Evolutionary conservation across 2,329 filamentous ascomycete species (phyloP), one percentile per base, ranked within the genome.

Genomic region (Colletotrichum musicola): DNA sequence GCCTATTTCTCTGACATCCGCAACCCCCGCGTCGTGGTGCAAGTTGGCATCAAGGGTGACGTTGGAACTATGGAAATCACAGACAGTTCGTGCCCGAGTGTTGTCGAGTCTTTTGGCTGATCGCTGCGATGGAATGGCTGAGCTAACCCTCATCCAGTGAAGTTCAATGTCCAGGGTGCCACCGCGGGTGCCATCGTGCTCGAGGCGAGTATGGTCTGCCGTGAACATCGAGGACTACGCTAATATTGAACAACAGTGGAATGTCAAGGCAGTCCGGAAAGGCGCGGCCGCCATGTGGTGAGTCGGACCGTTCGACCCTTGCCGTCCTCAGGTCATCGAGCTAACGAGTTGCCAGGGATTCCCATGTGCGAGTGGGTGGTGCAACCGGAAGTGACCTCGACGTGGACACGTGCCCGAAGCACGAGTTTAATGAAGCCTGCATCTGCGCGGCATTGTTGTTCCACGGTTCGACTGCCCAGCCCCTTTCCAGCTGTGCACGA

Each of bases 331-430:
- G 22, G 22, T 25, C 22, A 25, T 25, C 22, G 22, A 25, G 22
- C 22, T 25, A 25, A 25, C 22, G 22, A 25, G 22, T 25, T 4
- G 22, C 22, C 22, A 25, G 68, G 71, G 72, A 71, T 49, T 87
- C 89, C 13, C 92, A 95, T 79, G 85, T 92, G 77, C 90, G 92
- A 73, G 85, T 95, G 68, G 92, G 92, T 72, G 92, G 92, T n/a
- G 88, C 87, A 22, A 85, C 86, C 2, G 92, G 92, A 44, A 91
- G 90, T n/a, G 80, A 89, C 60, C 84, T 94, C 9, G 88, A 90
- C 75, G 85, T 86, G 25, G 83, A 87, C 74, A 86, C 82, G n/a
- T 93, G 90, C 67, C 86, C 86, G 4, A 81, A 81, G 58, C 83
- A 84, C 35, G 79, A 77, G 3, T 83, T 86, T 66, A 87, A 89